Evolutionary conservation across 208 protist species (phyloP).

Genomic region (Trypanosomatidae sp.): DNA sequence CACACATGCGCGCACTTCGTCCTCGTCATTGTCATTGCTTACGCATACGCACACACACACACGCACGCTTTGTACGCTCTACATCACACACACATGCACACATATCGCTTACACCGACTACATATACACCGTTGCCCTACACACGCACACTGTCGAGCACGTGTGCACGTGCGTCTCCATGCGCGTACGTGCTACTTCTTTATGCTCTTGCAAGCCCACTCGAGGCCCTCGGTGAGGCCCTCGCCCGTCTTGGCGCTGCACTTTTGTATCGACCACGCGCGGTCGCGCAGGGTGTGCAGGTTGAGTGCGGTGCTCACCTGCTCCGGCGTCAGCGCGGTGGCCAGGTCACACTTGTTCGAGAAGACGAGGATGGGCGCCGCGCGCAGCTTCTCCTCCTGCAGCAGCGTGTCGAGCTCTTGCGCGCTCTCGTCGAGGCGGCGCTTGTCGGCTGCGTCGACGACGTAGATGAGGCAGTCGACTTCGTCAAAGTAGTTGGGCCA

Average conservation of each 20-base stretch:
- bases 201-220: conserved; percentile 82
- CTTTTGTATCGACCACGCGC: conserved; percentile 86
- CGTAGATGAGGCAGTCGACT: conserved; percentile 94
- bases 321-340: conserved; percentile 69
- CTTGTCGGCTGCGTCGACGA: conserved; percentile 92
- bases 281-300: conserved; percentile 76
- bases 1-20: too few relatives aligned
- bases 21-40: too few relatives aligned
- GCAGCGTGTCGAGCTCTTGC: conserved; percentile 84
- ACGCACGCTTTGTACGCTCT: too few relatives aligned
- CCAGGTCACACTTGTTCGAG: conserved; percentile 97
- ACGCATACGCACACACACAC: too few relatives aligned
- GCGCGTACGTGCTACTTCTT: conserved; percentile 46
- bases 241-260: conserved; percentile 88
- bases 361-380: conserved; percentile 93
- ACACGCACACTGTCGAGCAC: too few relatives aligned
- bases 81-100: too few relatives aligned
- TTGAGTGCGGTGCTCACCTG: conserved; percentile 78
- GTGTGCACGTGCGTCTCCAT: too few relatives aligned
- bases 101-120: too few relatives aligned
- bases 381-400: conserved; percentile 92
- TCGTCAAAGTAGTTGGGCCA: conserved; percentile 97
- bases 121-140: too few relatives aligned
- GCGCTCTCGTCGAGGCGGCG: conserved; percentile 91
- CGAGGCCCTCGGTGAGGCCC: conserved; percentile 77